Percentiles rank a stretch among this genome's conserved stretches.
phyloP scores from a whole-genome alignment of 2,329 filamentous ascomycete genomes.

The Cladosporium sp. region DNA sequence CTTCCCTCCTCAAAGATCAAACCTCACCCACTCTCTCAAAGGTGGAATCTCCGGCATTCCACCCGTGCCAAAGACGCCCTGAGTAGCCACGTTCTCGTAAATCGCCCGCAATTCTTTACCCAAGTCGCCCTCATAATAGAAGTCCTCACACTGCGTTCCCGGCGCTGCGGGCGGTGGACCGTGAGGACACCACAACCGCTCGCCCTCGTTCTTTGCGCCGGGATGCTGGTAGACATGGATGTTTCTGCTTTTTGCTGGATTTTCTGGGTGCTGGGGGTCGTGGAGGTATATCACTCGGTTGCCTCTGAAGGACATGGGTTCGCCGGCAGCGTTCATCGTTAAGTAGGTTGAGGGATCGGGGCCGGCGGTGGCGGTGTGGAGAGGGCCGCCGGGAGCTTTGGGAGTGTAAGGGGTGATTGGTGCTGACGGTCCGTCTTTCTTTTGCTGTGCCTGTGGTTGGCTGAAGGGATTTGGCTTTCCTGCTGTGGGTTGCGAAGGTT shows the following conservation, averaged over 20 bases:
- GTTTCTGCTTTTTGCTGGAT: neutral
- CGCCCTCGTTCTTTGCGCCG: slow-evolving; percentile 47
- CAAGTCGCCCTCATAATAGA: slow-evolving; percentile 57
- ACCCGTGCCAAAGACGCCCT: slow-evolving; percentile 65
- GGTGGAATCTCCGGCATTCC: slow-evolving; percentile 75
- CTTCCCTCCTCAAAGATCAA: slow-evolving; percentile 19
- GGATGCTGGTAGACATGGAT: slow-evolving; percentile 12
- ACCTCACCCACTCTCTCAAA: slow-evolving; percentile 64
- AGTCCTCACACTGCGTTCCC: slow-evolving; percentile 57
- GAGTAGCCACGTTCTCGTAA: slow-evolving; percentile 62
- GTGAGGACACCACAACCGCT: slow-evolving; percentile 68
- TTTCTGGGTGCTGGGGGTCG: neutral
- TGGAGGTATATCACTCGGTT: slow-evolving; percentile 58
- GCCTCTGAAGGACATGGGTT: slow-evolving; percentile 59
- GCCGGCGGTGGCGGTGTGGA: slow-evolving; percentile 17
- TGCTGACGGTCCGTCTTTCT: neutral
- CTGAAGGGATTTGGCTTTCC: neutral
- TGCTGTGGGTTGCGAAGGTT: neutral
- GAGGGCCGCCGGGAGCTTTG: neutral
- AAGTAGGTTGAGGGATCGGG: slow-evolving; percentile 42
- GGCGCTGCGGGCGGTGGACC: slow-evolving; percentile 56
- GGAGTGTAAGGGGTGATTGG: neutral
- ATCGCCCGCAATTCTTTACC: slow-evolving; percentile 50
- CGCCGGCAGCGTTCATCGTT: slow-evolving; percentile 40
- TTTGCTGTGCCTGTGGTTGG: slow-evolving; percentile 4